Percentiles rank a stretch among this genome's conserved stretches.
phyloP scores from a whole-genome alignment of 2,329 filamentous ascomycete species.

The Aureobasidium sp. region DNA sequence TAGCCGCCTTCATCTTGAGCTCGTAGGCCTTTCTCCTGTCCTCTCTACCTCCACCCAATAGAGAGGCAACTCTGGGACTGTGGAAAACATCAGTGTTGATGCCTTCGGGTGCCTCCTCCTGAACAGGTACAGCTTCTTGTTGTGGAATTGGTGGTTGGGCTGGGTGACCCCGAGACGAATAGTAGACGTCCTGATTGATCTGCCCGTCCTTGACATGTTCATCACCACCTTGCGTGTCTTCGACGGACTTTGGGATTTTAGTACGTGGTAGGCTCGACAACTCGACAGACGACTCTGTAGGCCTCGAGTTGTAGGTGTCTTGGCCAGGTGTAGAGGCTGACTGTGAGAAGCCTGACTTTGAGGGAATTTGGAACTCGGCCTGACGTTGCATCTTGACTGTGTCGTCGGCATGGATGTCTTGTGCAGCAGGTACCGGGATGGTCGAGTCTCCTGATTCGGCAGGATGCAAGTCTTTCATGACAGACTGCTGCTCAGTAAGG shows the following conservation, averaged over 20 bases:
- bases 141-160: slow-evolving; percentile 23
- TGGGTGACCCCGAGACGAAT: slow-evolving; percentile 24
- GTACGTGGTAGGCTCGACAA: slow-evolving; percentile 48
- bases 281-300: slow-evolving; percentile 40
- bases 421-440: slow-evolving; percentile 30
- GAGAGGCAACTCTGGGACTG: slow-evolving; percentile 36
- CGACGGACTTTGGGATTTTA: slow-evolving; percentile 49
- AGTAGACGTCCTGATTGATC: slow-evolving; percentile 52
- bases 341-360: slow-evolving; percentile 41
- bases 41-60: slow-evolving; percentile 17
- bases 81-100: slow-evolving; percentile 57
- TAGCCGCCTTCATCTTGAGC: slow-evolving; percentile 27
- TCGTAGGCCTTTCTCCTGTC: slow-evolving; percentile 20
- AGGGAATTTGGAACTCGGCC: slow-evolving; percentile 45
- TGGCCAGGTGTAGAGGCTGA: slow-evolving; percentile 33
- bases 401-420: slow-evolving; percentile 28
- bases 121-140: slow-evolving; percentile 25
- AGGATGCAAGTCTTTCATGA: slow-evolving; percentile 30
- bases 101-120: slow-evolving; percentile 48
- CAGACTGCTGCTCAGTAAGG: slow-evolving; percentile 24
- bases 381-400: slow-evolving; percentile 42
- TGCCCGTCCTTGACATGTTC: slow-evolving; percentile 35
- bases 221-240: slow-evolving; percentile 39
- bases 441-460: slow-evolving; percentile 35
- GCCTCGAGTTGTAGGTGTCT: slow-evolving; percentile 51